phyloP scores from a whole-genome alignment of 305 asterid genomes.

The Salvia sclarea region DNA sequence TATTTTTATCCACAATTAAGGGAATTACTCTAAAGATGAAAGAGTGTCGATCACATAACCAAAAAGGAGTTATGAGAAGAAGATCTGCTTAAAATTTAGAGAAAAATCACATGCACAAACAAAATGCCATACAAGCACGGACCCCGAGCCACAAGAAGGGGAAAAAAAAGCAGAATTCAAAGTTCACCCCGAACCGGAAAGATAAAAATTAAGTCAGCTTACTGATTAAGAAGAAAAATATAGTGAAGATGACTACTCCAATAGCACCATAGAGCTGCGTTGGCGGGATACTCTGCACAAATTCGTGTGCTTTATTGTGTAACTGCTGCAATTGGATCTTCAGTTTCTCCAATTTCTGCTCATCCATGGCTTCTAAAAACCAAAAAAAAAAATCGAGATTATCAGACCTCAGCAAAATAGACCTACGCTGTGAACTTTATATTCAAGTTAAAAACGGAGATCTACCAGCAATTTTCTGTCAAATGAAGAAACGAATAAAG shows the following conservation, averaged over 20 bases:
- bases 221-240: conserved; percentile 43
- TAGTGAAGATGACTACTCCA: conserved; percentile 45
- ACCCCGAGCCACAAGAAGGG: conserved; percentile 25
- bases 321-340: conserved; percentile 49
- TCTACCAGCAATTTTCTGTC: neutral
- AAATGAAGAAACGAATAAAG: neutral
- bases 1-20: neutral
- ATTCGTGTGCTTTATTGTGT: conserved; percentile 30
- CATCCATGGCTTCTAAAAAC: conserved; percentile 40
- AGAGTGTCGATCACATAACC: neutral
- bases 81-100: neutral
- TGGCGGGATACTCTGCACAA: conserved; percentile 41
- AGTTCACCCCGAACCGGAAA: neutral
- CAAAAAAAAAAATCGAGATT: neutral
- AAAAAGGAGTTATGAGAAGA: neutral
- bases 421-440: neutral
- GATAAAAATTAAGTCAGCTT: conserved; percentile 25
- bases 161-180: conserved; percentile 3
- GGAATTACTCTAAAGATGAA: neutral
- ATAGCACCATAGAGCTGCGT: conserved; percentile 46
- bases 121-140: neutral
- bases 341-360: conserved; percentile 44
- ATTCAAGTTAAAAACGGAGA: neutral
- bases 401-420: neutral
- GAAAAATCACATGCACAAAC: neutral